Base-by-base conservation (phyloP, 1,139 yeast species). In the Saccharomycopsis phalli region DNA sequence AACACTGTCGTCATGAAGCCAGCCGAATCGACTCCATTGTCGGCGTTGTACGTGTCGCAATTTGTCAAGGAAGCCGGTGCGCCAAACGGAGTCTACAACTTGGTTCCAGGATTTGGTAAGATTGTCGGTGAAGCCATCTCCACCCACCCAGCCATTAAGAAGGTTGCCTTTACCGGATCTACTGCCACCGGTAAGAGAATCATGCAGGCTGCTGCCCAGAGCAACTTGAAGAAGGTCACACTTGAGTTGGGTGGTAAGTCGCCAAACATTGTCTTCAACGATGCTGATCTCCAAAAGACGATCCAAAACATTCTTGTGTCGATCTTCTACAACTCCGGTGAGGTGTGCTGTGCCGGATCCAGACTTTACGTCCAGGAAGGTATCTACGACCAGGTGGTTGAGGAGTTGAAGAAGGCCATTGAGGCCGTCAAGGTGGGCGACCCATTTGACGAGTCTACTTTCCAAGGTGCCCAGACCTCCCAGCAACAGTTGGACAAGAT, bases 391-490 rank as follows among this genome's bases (percentile, higher is more conserved):
- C 66, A 73, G 54, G 59, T 81, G 36, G 67, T 61, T 42, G 71
- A 68, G 47, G 73, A 74, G 55, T 71, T 76, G 60, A 63, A 63
- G 50, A 67, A 66, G 40, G 71, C 75, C 44, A 77, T 79, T 44
- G 64, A 61, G 49, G 55, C 65, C 43, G 52, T 65, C 37, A 73
- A 74, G 61, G 74, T 81, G 53, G 94, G 94, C 58, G 67, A 80
- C 59, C 93, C 93, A 60, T 82, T 80, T 63, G 82, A 76, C 49
- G 74, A 71, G 52, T 71, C 65, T 40, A 69, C 76, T 42, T 77
- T 71, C 70, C 87, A 82, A 71, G 95, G 95, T 57, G 86, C 95
- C 41, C 94, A 83, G 66, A 81, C 84, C 48, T 79, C 88, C 37
- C 68, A 71, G 59, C 62, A 68, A 51, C 95, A 83, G 67, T 71